Percentiles rank a stretch among this genome's conserved stretches.
Conservation (phyloP, 208 protist genomes). For the Balamuthia mandrillaris region DNA sequence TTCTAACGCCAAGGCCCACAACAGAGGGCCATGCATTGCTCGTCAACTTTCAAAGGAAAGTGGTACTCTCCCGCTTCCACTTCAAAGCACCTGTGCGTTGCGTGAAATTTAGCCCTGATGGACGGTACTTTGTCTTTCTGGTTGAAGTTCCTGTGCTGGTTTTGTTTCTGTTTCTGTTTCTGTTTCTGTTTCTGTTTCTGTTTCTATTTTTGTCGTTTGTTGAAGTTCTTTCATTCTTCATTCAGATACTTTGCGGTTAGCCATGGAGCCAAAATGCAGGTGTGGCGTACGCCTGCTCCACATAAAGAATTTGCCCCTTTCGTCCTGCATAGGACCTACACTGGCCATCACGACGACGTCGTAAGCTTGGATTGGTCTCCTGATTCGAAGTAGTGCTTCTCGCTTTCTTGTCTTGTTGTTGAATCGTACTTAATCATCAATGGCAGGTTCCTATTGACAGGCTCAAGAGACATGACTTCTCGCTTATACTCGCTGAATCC, state of each 20-base stretch:
- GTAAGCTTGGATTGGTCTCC: slow-evolving; percentile 65
- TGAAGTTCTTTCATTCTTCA: not conserved
- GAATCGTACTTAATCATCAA: too few relatives aligned
- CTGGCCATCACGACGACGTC: slow-evolving; percentile 69
- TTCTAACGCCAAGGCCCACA: not conserved
- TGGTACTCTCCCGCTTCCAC: slow-evolving; percentile 69
- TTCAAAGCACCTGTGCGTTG: slow-evolving; percentile 60
- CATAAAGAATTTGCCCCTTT: slow-evolving; percentile 67
- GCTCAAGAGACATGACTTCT: slow-evolving; percentile 59
- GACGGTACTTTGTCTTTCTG: slow-evolving; percentile 47
- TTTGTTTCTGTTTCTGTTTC: slow-evolving; percentile 5
- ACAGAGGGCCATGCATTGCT: slow-evolving; percentile 66
- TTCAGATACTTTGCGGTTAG: slow-evolving; percentile 47
- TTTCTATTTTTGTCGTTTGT: not conserved
- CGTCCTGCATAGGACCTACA: slow-evolving; percentile 40
- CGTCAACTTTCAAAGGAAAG: slow-evolving; percentile 61
- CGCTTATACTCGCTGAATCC: slow-evolving; percentile 62
- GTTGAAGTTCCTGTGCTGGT: not conserved
- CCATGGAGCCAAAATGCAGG: slow-evolving; percentile 43
- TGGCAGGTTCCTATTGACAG: slow-evolving; percentile 60
- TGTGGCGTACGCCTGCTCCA: slow-evolving; percentile 61
- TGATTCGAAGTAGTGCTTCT: slow-evolving; percentile 58
- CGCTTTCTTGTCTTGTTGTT: too few relatives aligned
- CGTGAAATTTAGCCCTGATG: slow-evolving; percentile 66
- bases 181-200: not conserved